phyloP scores from a whole-genome alignment of 2,329 filamentous ascomycete genomes.

The Trichophaea hybrida region DNA sequence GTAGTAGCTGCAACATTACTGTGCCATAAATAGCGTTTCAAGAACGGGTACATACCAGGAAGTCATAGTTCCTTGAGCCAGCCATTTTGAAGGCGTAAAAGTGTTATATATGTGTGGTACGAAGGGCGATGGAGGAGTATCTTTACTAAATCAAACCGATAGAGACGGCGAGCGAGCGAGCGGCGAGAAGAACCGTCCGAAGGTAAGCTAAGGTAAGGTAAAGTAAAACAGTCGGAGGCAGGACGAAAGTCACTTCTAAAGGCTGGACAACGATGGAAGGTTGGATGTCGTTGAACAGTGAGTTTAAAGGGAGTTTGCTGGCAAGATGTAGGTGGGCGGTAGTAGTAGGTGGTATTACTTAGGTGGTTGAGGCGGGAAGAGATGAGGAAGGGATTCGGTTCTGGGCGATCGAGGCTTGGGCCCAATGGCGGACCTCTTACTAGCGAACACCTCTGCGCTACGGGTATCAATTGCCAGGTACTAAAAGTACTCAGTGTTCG shows the following conservation, averaged over 20 bases:
- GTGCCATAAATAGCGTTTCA: no score
- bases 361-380: background rate
- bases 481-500: no score
- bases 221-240: no score
- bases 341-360: background rate
- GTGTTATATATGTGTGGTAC: background rate
- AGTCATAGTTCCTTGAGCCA: constrained; percentile 97
- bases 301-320: background rate
- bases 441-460: no score
- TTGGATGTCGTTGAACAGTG: background rate
- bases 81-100: constrained; percentile 48
- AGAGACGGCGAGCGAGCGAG: no score
- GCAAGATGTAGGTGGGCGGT: background rate
- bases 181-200: no score
- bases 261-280: background rate
- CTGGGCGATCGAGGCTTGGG: no score
- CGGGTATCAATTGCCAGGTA: no score
- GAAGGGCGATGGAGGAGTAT: background rate
- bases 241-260: background rate
- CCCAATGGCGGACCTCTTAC: no score
- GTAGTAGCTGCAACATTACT: constrained; percentile 16
- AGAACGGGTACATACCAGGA: constrained; percentile 54
- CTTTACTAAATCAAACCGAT: no score
- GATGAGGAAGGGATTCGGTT: background rate
- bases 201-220: no score